Conservation (phyloP, 1,139 yeast genomes). For the Debaryomyces nepalensis region DNA sequence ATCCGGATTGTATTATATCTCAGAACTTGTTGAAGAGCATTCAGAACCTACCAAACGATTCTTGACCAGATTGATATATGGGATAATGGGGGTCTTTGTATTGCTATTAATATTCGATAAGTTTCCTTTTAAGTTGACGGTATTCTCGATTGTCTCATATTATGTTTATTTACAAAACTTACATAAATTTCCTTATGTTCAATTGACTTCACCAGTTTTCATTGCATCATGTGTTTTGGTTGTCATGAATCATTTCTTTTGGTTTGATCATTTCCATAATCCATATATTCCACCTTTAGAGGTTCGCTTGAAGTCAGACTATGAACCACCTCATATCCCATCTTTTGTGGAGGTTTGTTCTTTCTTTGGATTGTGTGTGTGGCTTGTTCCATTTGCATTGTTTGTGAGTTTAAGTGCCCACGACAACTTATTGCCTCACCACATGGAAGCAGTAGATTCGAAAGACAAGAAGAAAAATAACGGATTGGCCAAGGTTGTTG, state of each 20-base stretch:
- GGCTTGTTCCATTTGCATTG: slow-evolving; percentile 93
- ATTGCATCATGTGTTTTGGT: slow-evolving; percentile 74
- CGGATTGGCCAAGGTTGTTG: slow-evolving; percentile 61
- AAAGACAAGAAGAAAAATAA: slow-evolving; percentile 37
- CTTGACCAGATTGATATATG: slow-evolving; percentile 63
- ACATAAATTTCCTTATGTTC: slow-evolving; percentile 81
- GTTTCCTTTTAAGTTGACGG: slow-evolving; percentile 70
- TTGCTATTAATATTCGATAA: slow-evolving; percentile 72
- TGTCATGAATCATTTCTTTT: slow-evolving; percentile 77
- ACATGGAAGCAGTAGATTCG: slow-evolving; percentile 38
- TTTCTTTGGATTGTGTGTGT: slow-evolving; percentile 88
- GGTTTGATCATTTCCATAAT: slow-evolving; percentile 87
- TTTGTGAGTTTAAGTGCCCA: slow-evolving; percentile 93
- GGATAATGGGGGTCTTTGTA: slow-evolving; percentile 55
- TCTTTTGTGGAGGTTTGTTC: slow-evolving; percentile 89
- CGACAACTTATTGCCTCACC: slow-evolving; percentile 82
- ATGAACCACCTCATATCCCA: slow-evolving; percentile 72
- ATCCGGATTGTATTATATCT: slow-evolving; percentile 86
- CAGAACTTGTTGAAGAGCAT: slow-evolving; percentile 94
- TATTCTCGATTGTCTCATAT: slow-evolving; percentile 72
- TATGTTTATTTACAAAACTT: slow-evolving; percentile 76
- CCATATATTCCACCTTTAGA: slow-evolving; percentile 64
- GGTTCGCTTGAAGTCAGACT: slow-evolving; percentile 58
- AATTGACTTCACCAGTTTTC: slow-evolving; percentile 72
- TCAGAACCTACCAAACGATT: slow-evolving; percentile 80